phyloP scores from a whole-genome alignment of 2,329 filamentous ascomycete species.

The Pezicula radicicola region DNA sequence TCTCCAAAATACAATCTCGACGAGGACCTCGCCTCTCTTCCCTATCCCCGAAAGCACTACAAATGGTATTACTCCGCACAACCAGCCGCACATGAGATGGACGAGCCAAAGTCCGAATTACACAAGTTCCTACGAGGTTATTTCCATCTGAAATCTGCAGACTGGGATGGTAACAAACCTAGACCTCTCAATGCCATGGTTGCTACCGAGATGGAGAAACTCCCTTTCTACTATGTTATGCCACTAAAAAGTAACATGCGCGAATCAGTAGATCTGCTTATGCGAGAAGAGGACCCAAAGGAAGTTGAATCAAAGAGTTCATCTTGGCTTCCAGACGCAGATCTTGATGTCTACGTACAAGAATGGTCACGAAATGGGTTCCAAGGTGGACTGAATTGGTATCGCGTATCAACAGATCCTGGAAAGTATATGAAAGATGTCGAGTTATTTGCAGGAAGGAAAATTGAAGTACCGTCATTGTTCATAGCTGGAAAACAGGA shows the following conservation, averaged over 20 bases:
- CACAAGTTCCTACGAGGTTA: slow-evolving; percentile 63
- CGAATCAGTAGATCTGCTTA: slow-evolving; percentile 49
- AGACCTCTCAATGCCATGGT: slow-evolving; percentile 51
- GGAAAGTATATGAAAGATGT: slow-evolving; percentile 44
- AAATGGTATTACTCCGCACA: slow-evolving; percentile 61
- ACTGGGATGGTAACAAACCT: slow-evolving; percentile 54
- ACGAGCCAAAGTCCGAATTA: slow-evolving; percentile 46
- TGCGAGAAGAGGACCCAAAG: slow-evolving; percentile 46
- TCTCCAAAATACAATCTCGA: slow-evolving; percentile 44
- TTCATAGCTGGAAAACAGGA: slow-evolving; percentile 63
- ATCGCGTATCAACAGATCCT: slow-evolving; percentile 54
- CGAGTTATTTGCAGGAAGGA: slow-evolving; percentile 55
- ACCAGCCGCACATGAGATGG: slow-evolving; percentile 44
- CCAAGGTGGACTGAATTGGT: slow-evolving; percentile 66
- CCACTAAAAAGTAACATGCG: slow-evolving; percentile 55
- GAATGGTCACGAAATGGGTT: slow-evolving; percentile 63
- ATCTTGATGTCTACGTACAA: slow-evolving; percentile 55
- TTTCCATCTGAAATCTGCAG: slow-evolving; percentile 64
- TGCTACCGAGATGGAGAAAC: slow-evolving; percentile 51
- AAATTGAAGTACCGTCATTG: slow-evolving; percentile 56
- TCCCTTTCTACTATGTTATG: slow-evolving; percentile 71
- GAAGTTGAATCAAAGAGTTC: slow-evolving; percentile 32
- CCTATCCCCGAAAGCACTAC: slow-evolving; percentile 64
- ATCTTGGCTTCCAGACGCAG: slow-evolving; percentile 55
- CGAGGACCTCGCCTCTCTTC: slow-evolving; percentile 47